These are phyloP conservation scores for Prillingera fragicola DNA, from an alignment of 1,284 basidiomycete species.

Conservation along the genomic window DNA sequence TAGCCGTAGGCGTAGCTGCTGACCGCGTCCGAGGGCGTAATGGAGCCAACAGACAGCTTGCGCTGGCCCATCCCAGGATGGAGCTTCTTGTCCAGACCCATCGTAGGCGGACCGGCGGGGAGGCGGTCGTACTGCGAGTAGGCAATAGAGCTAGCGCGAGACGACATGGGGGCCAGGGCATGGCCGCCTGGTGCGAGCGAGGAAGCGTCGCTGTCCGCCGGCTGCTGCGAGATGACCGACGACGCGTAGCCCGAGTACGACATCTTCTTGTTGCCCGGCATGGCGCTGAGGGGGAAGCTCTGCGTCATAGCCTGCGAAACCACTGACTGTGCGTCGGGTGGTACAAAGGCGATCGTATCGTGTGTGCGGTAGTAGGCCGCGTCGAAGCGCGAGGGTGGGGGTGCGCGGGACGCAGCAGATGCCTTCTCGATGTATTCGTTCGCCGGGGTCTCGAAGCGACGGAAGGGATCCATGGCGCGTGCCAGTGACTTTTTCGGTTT, in stretches of 20 bases:
- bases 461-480: slow-evolving; percentile 85
- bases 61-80: slow-evolving; percentile 47
- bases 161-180: slow-evolving; percentile 15
- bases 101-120: slow-evolving; percentile 29
- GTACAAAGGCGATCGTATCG: slow-evolving; percentile 88
- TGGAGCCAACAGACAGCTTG: slow-evolving; percentile 63
- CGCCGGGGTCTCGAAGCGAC: slow-evolving; percentile 68
- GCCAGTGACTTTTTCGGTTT: slow-evolving; percentile 79
- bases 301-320: slow-evolving; percentile 85
- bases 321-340: slow-evolving; percentile 87
- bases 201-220: slow-evolving; percentile 60
- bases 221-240: slow-evolving; percentile 85
- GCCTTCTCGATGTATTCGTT: slow-evolving; percentile 56
- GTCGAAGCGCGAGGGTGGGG: slow-evolving; percentile 82
- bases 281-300: slow-evolving; percentile 63
- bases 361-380: slow-evolving; percentile 91
- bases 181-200: slow-evolving; percentile 42
- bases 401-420: slow-evolving; percentile 32
- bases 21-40: slow-evolving; percentile 51
- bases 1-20: slow-evolving; percentile 44
- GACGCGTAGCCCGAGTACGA: slow-evolving; percentile 76
- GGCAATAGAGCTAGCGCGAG: slow-evolving; percentile 54
- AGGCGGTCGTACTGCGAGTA: slow-evolving; percentile 75
- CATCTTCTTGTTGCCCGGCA: slow-evolving; percentile 51
- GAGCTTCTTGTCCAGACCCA: slow-evolving; percentile 11